Percentiles rank a stretch among this genome's conserved stretches.
Conservation (phyloP, 768 basidiomycete species). For the Hypsizygus marmoreus region DNA sequence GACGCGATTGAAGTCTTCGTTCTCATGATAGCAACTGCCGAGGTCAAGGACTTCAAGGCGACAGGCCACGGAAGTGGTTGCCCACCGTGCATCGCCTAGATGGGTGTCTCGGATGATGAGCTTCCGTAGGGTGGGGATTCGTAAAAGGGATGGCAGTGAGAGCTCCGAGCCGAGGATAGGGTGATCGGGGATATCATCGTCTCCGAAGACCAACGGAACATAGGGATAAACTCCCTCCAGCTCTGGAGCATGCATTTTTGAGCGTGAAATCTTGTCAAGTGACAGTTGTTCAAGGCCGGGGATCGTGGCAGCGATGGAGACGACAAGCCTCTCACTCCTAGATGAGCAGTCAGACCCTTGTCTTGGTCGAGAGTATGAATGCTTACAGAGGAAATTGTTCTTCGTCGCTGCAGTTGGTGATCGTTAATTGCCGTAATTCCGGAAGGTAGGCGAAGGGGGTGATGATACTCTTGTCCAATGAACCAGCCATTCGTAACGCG, state of each 20-base stretch:
- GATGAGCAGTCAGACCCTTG: constrained; percentile 7
- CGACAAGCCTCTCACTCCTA: constrained; percentile 71
- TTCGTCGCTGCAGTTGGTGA: constrained; percentile 48
- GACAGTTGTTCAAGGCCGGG: constrained; percentile 56
- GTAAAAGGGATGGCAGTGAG: constrained; percentile 64
- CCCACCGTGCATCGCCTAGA: constrained; percentile 63
- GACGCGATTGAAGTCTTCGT: constrained; percentile 50
- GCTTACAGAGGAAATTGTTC: constrained; percentile 45
- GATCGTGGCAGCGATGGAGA: constrained; percentile 64
- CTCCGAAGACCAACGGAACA: constrained; percentile 63
- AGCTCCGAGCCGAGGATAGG: constrained; percentile 56
- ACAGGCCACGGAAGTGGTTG: constrained; percentile 50
- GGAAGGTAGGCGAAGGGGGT: constrained; percentile 46
- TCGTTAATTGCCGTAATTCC: constrained; percentile 46
- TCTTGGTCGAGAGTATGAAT: constrained; percentile 3
- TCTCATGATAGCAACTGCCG: constrained; percentile 55
- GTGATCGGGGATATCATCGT: constrained; percentile 61
- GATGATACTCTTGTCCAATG: constrained; percentile 50
- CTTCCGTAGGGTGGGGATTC: constrained; percentile 58
- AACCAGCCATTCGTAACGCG: constrained; percentile 47
- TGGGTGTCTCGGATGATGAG: constrained; percentile 73
- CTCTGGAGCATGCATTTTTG: constrained; percentile 63
- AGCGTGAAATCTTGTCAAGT: constrained; percentile 67
- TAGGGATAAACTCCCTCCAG: constrained; percentile 54
- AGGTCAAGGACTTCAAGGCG: constrained; percentile 59